A percentile compares a stretch with the other conserved stretches of the same genome.
Evolutionary conservation across 73 alveolate species (phyloP).

Genomic region (Tetrahymena elliotti): DNA sequence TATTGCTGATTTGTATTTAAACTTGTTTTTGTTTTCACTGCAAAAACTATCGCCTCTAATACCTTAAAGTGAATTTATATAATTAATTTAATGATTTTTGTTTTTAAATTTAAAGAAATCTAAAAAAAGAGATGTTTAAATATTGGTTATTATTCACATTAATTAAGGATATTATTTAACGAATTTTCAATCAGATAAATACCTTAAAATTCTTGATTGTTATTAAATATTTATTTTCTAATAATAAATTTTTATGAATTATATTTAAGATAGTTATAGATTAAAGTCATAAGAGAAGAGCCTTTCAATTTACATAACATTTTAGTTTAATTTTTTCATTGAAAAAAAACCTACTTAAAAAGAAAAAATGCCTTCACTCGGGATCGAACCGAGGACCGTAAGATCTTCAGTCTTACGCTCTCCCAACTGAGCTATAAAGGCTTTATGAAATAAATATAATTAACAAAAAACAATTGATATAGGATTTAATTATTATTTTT

Average conservation of each 20-base stretch:
- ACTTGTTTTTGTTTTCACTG: not conserved
- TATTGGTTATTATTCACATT: not conserved
- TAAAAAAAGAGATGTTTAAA: not conserved
- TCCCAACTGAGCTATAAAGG: slow-evolving; percentile 2
- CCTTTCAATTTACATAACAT: no score
- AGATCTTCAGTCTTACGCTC: slow-evolving; percentile 1
- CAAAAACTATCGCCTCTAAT: not conserved
- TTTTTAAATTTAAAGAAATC: not conserved
- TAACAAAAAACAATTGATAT: not conserved
- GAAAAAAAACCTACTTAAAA: not conserved
- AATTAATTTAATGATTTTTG: not conserved
- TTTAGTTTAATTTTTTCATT: no score
- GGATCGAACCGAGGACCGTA: slow-evolving; percentile 5
- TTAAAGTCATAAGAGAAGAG: no score
- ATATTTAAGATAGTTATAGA: no score
- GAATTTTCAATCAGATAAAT: not conserved
- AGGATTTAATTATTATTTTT: no score
- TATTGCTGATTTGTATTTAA: not conserved
- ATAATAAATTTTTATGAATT: no score
- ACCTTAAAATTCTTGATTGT: not conserved
- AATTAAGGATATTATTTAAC: not conserved
- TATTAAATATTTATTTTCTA: no score
- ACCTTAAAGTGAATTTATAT: not conserved
- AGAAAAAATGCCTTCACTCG: not conserved
- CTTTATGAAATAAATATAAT: not conserved